Conservation (phyloP, 192 early-diverging fungal species). For the Diversispora epigaea region DNA sequence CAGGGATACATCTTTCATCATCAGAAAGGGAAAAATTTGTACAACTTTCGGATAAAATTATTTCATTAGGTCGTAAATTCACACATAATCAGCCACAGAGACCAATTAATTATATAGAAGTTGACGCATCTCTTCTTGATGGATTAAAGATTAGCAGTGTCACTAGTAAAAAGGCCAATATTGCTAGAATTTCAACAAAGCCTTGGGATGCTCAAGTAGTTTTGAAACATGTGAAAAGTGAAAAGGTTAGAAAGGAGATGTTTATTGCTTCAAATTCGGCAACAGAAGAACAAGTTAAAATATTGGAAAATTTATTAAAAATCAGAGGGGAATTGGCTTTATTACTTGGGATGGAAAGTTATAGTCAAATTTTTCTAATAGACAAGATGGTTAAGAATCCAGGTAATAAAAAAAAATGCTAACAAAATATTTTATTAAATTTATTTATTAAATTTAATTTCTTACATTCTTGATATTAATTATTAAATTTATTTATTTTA, state of each 20-base stretch:
- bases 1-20: constrained; percentile 83
- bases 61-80: constrained; percentile 74
- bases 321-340: constrained; percentile 72
- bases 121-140: constrained; percentile 41
- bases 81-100: constrained; percentile 48
- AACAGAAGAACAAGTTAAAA: constrained; percentile 56
- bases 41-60: constrained; percentile 78
- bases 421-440: too few relatives aligned
- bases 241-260: constrained; percentile 65
- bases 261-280: constrained; percentile 78
- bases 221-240: constrained; percentile 61
- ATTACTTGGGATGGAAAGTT: constrained; percentile 76
- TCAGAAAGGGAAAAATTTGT: constrained; percentile 73
- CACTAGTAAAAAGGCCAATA: constrained; percentile 37
- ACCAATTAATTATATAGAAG: constrained; percentile 40
- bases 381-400: constrained; percentile 94
- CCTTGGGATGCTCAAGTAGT: constrained; percentile 61
- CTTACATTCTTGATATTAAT: too few relatives aligned
- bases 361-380: constrained; percentile 78
- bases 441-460: too few relatives aligned
- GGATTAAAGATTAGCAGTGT: constrained; percentile 40
- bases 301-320: constrained; percentile 73
- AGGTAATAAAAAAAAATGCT: constrained; percentile 38
- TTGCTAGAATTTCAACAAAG: constrained; percentile 59
- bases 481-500: constrained; percentile 10